Conservation (phyloP, 768 basidiomycete genomes). For the Calocybe indica region DNA sequence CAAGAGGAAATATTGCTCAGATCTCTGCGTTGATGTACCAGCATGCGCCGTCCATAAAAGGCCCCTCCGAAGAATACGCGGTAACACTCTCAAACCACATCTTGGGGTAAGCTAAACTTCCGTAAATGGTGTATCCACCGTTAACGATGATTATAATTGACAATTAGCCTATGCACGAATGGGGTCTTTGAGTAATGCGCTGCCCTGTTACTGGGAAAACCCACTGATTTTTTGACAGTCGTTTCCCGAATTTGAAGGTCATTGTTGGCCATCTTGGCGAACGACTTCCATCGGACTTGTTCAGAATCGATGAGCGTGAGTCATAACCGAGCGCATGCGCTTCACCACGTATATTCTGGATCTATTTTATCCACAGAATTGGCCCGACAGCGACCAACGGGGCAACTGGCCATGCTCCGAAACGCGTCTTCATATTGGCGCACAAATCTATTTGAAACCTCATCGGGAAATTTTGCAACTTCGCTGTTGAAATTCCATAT, state of each 20-base stretch:
- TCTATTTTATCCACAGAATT: conserved; percentile 19
- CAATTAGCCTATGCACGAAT: conserved; percentile 25
- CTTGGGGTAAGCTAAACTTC: conserved; percentile 20
- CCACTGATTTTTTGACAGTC: conserved; percentile 15
- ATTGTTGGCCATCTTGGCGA: conserved; percentile 40
- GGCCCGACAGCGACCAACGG: no score
- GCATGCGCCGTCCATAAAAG: conserved; percentile 27
- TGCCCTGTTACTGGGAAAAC: no score
- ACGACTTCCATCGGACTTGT: conserved; percentile 34
- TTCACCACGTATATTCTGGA: no score
- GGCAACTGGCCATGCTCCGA: conserved; percentile 26
- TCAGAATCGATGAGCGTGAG: conserved; percentile 33
- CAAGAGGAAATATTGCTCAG: conserved; percentile 22
- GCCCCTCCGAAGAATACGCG: conserved; percentile 30
- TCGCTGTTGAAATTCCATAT: conserved; percentile 31
- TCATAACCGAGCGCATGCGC: neutral
- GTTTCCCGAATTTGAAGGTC: conserved; percentile 33
- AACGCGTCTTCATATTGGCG: conserved; percentile 32
- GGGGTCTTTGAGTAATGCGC: conserved; percentile 31
- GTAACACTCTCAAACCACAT: conserved; percentile 34
- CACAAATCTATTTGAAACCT: conserved; percentile 34
- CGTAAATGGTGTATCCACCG: neutral
- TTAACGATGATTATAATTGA: neutral
- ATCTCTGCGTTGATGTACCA: conserved; percentile 19
- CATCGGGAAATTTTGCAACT: conserved; percentile 35